phyloP scores from a whole-genome alignment of 2,329 filamentous ascomycete species.

The Penicillium sp. region DNA sequence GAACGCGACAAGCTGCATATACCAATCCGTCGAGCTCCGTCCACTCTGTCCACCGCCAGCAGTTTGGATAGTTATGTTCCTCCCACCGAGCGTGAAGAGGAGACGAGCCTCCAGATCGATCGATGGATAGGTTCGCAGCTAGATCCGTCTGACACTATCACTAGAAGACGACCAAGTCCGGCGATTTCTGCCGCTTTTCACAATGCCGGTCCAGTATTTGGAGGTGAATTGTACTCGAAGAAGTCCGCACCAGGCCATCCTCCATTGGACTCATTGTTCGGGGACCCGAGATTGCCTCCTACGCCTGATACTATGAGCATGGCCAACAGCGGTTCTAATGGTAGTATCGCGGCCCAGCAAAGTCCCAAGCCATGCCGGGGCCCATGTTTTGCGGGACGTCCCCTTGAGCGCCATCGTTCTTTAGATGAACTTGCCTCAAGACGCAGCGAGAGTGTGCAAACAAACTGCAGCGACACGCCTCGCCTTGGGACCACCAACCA shows the following conservation, averaged over 20 bases:
- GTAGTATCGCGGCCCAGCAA: slow-evolving; percentile 36
- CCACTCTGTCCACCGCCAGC: slow-evolving; percentile 10
- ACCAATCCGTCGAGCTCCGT: slow-evolving; percentile 26
- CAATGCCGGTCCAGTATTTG: slow-evolving; percentile 21
- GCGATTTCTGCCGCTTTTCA: slow-evolving; percentile 25
- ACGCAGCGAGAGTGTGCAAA: slow-evolving; percentile 32
- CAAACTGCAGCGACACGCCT: slow-evolving; percentile 35
- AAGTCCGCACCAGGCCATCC: slow-evolving; percentile 27
- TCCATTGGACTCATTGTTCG: slow-evolving; percentile 37
- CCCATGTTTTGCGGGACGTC: slow-evolving; percentile 23
- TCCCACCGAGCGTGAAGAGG: slow-evolving; percentile 19
- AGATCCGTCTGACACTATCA: slow-evolving; percentile 20
- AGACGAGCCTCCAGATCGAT: slow-evolving; percentile 30
- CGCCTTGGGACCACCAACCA: slow-evolving; percentile 23
- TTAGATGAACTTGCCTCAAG: slow-evolving; percentile 35
- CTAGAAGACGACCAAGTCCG: slow-evolving; percentile 20
- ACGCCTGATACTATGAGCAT: slow-evolving; percentile 49
- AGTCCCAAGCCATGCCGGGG: slow-evolving; percentile 22
- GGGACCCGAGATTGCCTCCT: slow-evolving; percentile 38
- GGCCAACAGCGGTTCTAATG: slow-evolving; percentile 35
- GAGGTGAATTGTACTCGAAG: slow-evolving; percentile 27
- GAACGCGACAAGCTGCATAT: slow-evolving; percentile 32
- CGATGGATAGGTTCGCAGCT: slow-evolving; percentile 34
- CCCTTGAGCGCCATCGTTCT: slow-evolving; percentile 35
- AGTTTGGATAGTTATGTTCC: slow-evolving; percentile 20